Conservation (phyloP, 2,329 filamentous ascomycete genomes). For the Dendrostoma leiphaemia region DNA sequence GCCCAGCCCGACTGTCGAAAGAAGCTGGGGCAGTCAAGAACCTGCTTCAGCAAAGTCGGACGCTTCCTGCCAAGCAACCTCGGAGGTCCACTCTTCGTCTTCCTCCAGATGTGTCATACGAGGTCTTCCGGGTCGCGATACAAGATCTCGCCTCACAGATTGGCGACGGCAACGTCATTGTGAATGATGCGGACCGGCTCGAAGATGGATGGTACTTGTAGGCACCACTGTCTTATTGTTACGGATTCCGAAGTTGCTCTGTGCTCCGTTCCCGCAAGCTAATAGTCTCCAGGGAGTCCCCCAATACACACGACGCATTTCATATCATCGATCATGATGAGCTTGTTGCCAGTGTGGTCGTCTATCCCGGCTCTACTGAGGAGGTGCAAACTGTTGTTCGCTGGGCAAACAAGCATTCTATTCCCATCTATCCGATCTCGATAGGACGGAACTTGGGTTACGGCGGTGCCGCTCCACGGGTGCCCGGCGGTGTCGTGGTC, state of each 20-base stretch:
- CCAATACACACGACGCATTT: constrained; percentile 41
- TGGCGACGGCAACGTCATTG: constrained; percentile 28
- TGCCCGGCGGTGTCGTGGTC: constrained; percentile 48
- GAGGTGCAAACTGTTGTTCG: constrained; percentile 46
- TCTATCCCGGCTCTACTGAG: constrained; percentile 33
- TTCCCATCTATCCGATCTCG: constrained; percentile 48
- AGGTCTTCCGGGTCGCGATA: constrained; percentile 28
- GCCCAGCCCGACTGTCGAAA: constrained; percentile 23
- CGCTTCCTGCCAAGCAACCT: constrained; percentile 21
- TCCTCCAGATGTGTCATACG: constrained; percentile 25
- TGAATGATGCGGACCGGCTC: constrained; percentile 30
- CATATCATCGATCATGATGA: constrained; percentile 40
- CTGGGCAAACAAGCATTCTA: constrained; percentile 41
- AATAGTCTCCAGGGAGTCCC: constrained; percentile 25
- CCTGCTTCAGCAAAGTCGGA: constrained; percentile 23
- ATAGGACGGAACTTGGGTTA: constrained; percentile 52
- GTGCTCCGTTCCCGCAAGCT: too few species aligned
- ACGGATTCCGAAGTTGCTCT: too few species aligned
- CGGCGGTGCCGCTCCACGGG: constrained; percentile 52
- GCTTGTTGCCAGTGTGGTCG: constrained; percentile 40
- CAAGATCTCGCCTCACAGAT: constrained; percentile 29
- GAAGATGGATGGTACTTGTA: constrained; percentile 36
- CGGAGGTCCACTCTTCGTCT: constrained; percentile 24
- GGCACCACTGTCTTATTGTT: too few species aligned
- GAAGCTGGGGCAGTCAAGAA: constrained; percentile 23